These are phyloP conservation scores for Mycena maculata DNA, from an alignment of 768 basidiomycete genomes.

Conservation along the genomic window DNA sequence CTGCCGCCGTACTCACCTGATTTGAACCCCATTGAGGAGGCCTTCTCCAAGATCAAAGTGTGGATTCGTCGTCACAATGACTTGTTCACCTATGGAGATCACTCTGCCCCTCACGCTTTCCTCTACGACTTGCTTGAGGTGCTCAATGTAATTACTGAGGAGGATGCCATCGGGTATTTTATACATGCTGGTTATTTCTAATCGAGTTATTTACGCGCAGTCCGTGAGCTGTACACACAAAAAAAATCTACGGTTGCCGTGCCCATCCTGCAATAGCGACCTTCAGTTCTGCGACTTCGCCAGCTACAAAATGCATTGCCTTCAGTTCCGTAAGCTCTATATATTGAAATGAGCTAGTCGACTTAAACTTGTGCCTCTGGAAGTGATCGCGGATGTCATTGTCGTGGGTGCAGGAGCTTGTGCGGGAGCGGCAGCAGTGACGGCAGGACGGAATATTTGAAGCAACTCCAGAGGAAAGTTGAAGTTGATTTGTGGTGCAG, in stretches of 20 bases:
- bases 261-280: no score
- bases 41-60: conserved; percentile 53
- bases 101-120: conserved; percentile 39
- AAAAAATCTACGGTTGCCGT: no score
- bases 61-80: no score
- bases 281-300: conserved; percentile 18
- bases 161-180: conserved; percentile 46
- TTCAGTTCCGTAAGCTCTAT: conserved; percentile 29
- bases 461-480: conserved; percentile 14
- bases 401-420: conserved; percentile 6
- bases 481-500: neutral
- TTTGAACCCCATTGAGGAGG: conserved; percentile 54
- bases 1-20: conserved; percentile 55
- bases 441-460: neutral
- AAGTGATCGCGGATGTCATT: conserved; percentile 20
- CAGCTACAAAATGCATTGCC: conserved; percentile 35
- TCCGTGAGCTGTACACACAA: no score
- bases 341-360: conserved; percentile 31
- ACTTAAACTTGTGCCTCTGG: conserved; percentile 23
- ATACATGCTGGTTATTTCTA: conserved; percentile 48
- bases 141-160: conserved; percentile 40
- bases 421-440: conserved; percentile 3
- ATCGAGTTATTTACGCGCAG: no score
- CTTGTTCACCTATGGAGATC: no score
- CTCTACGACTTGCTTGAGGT: conserved; percentile 43